A percentile compares a stretch with the other conserved stretches of the same genome.
Conservation (phyloP, 768 basidiomycete species). For the Cystobasidiopsis lactophilus region DNA sequence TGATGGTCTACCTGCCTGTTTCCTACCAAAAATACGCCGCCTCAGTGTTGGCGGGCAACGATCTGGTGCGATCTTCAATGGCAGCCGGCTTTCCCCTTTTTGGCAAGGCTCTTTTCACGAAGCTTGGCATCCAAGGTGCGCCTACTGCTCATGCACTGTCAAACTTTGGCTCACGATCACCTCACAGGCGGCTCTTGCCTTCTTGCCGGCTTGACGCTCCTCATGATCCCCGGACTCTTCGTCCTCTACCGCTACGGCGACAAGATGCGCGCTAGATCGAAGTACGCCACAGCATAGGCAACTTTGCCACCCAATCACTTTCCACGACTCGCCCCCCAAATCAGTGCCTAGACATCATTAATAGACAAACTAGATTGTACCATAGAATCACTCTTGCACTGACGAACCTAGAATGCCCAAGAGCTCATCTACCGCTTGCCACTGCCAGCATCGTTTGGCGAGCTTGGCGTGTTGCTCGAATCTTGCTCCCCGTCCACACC, state of each 20-base stretch:
- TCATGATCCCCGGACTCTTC: constrained; percentile 23
- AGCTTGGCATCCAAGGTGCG: constrained; percentile 22
- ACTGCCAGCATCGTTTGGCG: no score
- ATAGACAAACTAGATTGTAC: no score
- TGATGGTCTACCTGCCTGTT: constrained; percentile 9
- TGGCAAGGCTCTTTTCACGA: constrained; percentile 20
- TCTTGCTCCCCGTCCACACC: no score
- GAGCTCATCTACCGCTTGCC: no score
- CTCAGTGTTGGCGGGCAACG: constrained; percentile 24
- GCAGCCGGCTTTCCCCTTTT: constrained; percentile 22
- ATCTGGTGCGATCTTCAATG: constrained; percentile 22
- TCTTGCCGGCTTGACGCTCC: constrained; percentile 21
- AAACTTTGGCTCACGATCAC: no score
- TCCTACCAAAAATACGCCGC: constrained; percentile 24
- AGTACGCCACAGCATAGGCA: constrained; percentile 7
- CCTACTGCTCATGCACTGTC: no score
- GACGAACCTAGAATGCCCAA: no score
- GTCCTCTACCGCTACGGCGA: constrained; percentile 12
- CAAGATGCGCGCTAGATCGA: neutral
- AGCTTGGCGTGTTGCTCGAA: no score
- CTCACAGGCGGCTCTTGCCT: constrained; percentile 22
- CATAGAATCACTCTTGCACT: no score
- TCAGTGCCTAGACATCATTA: no score
- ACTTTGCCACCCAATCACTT: no score
- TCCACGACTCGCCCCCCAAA: no score